phyloP scores from a whole-genome alignment of 331 rosid species.

The Spiraea crenata region DNA sequence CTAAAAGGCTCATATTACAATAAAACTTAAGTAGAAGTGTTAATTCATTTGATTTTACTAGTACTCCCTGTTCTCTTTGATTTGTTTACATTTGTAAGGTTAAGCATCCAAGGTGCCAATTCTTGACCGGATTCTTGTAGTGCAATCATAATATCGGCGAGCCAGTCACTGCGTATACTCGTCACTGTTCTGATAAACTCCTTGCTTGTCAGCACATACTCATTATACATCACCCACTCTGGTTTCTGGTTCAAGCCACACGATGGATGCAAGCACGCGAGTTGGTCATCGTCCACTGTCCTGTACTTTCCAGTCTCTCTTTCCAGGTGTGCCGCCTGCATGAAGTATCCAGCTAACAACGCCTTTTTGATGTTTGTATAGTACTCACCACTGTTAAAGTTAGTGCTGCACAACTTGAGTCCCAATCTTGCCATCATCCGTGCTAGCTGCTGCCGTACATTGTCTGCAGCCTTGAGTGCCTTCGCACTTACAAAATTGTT shows the following conservation, averaged over 20 bases:
- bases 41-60: too few relatives aligned
- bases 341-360: slow-evolving; percentile 81
- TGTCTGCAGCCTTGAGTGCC: slow-evolving; percentile 81
- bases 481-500: slow-evolving; percentile 70
- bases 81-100: neutral
- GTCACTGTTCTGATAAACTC: slow-evolving; percentile 84
- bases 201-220: slow-evolving; percentile 70
- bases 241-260: slow-evolving; percentile 90
- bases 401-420: slow-evolving; percentile 81
- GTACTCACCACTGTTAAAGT: slow-evolving; percentile 79
- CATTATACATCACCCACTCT: slow-evolving; percentile 87
- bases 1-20: too few relatives aligned
- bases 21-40: too few relatives aligned
- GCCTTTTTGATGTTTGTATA: slow-evolving; percentile 81
- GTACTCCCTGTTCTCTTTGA: too few relatives aligned
- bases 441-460: slow-evolving; percentile 80
- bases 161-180: slow-evolving; percentile 87
- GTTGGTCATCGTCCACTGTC: slow-evolving; percentile 81
- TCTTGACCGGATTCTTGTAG: too few relatives aligned
- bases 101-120: too few relatives aligned
- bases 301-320: slow-evolving; percentile 65
- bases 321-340: slow-evolving; percentile 91
- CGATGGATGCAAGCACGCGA: slow-evolving; percentile 86
- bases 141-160: slow-evolving; percentile 19
- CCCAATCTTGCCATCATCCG: slow-evolving; percentile 76